phyloP scores from a whole-genome alignment of 306 rosid species.

The Mimosa pudica region DNA sequence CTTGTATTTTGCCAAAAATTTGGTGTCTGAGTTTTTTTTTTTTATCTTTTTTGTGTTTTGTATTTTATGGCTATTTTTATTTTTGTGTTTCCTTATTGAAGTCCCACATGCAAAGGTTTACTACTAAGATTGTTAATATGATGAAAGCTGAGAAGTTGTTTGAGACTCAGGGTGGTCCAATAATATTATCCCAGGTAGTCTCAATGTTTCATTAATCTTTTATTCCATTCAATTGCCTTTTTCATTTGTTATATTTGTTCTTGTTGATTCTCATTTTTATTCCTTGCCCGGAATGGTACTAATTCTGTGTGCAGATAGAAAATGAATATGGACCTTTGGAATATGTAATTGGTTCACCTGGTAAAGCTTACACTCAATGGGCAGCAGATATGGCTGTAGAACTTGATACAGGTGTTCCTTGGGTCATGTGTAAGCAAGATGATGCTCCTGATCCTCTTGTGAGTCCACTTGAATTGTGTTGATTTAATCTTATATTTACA shows the following conservation, averaged over 20 bases:
- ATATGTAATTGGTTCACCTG: conserved; percentile 83
- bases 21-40: conserved; percentile 1
- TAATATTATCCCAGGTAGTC: conserved; percentile 89
- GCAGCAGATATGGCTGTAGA: conserved; percentile 94
- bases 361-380: conserved; percentile 80
- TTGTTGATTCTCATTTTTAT: not conserved
- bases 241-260: not conserved
- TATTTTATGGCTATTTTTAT: conserved; percentile 26
- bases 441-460: conserved; percentile 99
- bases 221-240: conserved; percentile 14
- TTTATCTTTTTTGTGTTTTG: not conserved
- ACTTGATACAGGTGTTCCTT: conserved; percentile 93
- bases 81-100: conserved; percentile 42
- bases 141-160: conserved; percentile 95
- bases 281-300: conserved; percentile 22
- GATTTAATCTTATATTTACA: conserved; percentile 18
- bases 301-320: conserved; percentile 68
- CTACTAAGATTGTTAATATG: conserved; percentile 81
- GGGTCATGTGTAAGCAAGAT: conserved; percentile 99
- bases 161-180: conserved; percentile 92
- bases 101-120: conserved; percentile 86
- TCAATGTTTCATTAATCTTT: conserved; percentile 16
- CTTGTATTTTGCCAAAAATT: conserved; percentile 6
- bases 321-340: conserved; percentile 97
- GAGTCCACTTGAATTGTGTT: conserved; percentile 42